These are phyloP conservation scores for Wickerhamiella lipophila DNA, from an alignment of 805 yeast genomes.

Conservation along the genomic window DNA sequence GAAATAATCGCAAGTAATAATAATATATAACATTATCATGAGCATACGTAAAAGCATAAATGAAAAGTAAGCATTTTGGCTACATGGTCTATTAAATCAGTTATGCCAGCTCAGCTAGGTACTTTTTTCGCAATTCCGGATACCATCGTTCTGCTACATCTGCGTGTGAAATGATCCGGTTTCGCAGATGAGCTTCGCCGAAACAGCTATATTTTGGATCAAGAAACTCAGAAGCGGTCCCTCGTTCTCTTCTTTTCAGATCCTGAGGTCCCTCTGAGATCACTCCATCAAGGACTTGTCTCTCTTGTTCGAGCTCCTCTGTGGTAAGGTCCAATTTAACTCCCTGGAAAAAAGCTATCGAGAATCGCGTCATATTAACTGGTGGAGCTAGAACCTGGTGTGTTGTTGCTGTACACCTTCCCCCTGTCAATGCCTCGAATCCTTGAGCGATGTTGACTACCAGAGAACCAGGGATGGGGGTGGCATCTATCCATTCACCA, in stretches of 20 bases:
- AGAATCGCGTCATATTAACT: conserved; percentile 5
- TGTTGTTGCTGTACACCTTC: conserved; percentile 47
- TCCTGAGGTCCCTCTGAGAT: conserved; percentile 24
- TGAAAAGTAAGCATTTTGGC: too few species aligned
- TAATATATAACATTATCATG: too few species aligned
- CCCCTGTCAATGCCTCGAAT: conserved; percentile 45
- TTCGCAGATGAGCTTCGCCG: conserved; percentile 33
- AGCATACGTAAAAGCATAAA: too few species aligned
- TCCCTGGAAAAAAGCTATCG: conserved; percentile 22
- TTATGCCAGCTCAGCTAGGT: conserved; percentile 15
- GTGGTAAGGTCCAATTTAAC: conserved; percentile 27
- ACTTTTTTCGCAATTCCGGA: conserved; percentile 26
- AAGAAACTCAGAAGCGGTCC: conserved; percentile 26
- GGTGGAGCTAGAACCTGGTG: conserved; percentile 33
- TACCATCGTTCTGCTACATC: conserved; percentile 34
- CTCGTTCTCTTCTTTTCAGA: conserved; percentile 21
- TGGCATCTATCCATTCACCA: conserved; percentile 46
- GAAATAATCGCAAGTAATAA: too few species aligned
- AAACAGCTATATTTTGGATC: conserved; percentile 26
- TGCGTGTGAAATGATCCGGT: conserved; percentile 31
- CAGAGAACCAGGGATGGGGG: conserved; percentile 36
- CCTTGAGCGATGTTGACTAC: conserved; percentile 53
- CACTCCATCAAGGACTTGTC: conserved; percentile 20
- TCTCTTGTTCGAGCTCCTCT: conserved; percentile 23
- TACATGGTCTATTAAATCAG: neutral